phyloP scores from a whole-genome alignment of 2,329 filamentous ascomycete genomes.

The Seiridium cupressi region DNA sequence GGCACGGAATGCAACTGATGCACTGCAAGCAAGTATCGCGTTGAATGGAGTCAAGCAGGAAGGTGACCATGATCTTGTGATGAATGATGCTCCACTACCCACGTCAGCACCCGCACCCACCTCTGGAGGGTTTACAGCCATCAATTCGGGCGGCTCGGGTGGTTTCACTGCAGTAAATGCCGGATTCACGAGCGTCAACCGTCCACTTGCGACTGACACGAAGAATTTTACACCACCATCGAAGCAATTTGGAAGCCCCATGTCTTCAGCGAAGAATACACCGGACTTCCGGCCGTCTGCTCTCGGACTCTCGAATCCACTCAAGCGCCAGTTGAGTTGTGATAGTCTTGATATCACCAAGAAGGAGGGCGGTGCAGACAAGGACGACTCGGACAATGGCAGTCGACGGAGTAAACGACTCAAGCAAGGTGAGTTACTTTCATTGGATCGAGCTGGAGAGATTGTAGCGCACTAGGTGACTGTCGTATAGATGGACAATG shows the following conservation, averaged over 20 bases:
- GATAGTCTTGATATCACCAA: conserved; percentile 48
- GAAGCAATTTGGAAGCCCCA: conserved; percentile 60
- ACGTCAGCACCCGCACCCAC: conserved; percentile 27
- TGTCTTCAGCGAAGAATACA: conserved; percentile 61
- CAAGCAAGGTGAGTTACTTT: conserved; percentile 68
- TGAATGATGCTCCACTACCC: conserved; percentile 40
- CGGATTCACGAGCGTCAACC: conserved; percentile 67
- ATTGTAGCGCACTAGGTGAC: not conserved
- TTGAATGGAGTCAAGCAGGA: conserved; percentile 41
- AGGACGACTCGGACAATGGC: conserved; percentile 61
- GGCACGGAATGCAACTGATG: conserved; percentile 54
- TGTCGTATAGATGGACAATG: not conserved
- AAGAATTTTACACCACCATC: conserved; percentile 62
- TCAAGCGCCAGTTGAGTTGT: conserved; percentile 76
- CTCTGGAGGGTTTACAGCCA: conserved; percentile 58
- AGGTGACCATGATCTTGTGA: conserved; percentile 45
- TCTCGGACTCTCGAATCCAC: conserved; percentile 53
- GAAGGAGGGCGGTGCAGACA: conserved; percentile 46
- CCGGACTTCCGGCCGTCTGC: conserved; percentile 60
- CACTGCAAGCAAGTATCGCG: conserved; percentile 44
- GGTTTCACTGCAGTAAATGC: conserved; percentile 75
- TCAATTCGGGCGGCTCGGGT: conserved; percentile 56
- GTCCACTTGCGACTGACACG: conserved; percentile 38
- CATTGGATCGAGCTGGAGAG: no score
- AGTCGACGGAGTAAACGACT: conserved; percentile 88